Percentiles rank a stretch among this genome's conserved stretches.
Evolutionary conservation across 106 monocot genomes (phyloP).

Genomic region (Xerophyta viscosa): DNA sequence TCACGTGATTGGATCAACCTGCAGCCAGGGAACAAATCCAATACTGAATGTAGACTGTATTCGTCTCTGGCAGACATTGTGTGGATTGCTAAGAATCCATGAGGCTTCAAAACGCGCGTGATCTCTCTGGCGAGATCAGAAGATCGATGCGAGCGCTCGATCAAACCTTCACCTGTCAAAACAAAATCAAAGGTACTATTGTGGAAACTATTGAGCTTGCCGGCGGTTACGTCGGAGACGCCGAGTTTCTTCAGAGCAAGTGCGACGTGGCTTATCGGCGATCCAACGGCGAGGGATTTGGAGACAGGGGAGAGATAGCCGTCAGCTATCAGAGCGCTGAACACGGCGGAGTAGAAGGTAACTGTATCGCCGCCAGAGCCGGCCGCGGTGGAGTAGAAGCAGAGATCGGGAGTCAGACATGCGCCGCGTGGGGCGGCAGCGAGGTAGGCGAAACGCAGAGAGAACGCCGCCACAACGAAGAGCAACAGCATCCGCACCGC

Average conservation of each 20-base stretch:
- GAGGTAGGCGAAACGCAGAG: too few relatives aligned
- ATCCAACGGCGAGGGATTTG: conserved; percentile 25
- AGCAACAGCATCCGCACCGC: conserved; percentile 5
- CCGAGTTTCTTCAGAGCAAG: conserved; percentile 56
- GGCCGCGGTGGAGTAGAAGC: conserved; percentile 15
- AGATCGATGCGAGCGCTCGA: conserved; percentile 18
- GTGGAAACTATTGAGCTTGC: conserved; percentile 15
- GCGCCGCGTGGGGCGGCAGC: conserved; percentile 14
- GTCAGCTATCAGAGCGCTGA: conserved; percentile 31
- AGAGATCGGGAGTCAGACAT: conserved; percentile 14
- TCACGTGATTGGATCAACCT: conserved; percentile 14
- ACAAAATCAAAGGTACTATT: conserved; percentile 46
- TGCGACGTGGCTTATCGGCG: conserved; percentile 27
- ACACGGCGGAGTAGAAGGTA: conserved; percentile 34
- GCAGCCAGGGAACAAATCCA: conserved; percentile 20
- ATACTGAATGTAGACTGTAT: conserved; percentile 34
- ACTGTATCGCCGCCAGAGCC: conserved; percentile 27
- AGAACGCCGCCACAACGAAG: conserved; percentile 12
- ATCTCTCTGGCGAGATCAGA: conserved; percentile 27
- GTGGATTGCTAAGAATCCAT: conserved; percentile 34
- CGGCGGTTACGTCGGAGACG: conserved; percentile 32
- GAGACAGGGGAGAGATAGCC: conserved; percentile 33
- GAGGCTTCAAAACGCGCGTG: conserved; percentile 29
- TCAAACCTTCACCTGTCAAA: conserved; percentile 12
- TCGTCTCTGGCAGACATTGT: conserved; percentile 30